Percentiles rank a stretch among this genome's conserved stretches.
phyloP scores from a whole-genome alignment of 768 basidiomycete species.

The Xerocomellus intermedius region DNA sequence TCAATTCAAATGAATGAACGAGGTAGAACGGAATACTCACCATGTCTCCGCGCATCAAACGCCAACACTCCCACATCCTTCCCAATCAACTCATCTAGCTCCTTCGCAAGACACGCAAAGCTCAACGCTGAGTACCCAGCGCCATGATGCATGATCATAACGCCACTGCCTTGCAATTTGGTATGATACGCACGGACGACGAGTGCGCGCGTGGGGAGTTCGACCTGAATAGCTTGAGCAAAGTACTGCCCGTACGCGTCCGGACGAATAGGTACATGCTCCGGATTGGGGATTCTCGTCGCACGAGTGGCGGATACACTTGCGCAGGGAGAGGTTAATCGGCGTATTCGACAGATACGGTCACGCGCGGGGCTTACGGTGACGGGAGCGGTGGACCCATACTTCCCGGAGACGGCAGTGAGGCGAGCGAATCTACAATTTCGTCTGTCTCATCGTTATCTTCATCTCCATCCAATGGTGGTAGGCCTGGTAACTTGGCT shows the following conservation, averaged over 20 bases:
- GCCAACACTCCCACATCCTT: constrained; percentile 81
- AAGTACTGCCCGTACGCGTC: constrained; percentile 57
- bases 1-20: neutral
- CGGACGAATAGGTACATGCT: constrained; percentile 78
- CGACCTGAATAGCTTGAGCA: constrained; percentile 73
- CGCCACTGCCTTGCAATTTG: constrained; percentile 55
- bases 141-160: constrained; percentile 93
- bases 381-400: constrained; percentile 58
- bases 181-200: constrained; percentile 85
- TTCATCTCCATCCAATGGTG: constrained; percentile 43
- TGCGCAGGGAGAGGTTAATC: constrained; percentile 18
- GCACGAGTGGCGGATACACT: constrained; percentile 30
- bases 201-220: constrained; percentile 57
- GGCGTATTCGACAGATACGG: constrained; percentile 4
- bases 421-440: constrained; percentile 54
- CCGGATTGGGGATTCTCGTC: constrained; percentile 49
- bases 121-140: constrained; percentile 89
- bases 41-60: constrained; percentile 85
- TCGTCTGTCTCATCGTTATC: constrained; percentile 45
- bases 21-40: constrained; percentile 41
- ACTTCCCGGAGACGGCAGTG: constrained; percentile 47
- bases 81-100: constrained; percentile 55
- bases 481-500: constrained; percentile 67
- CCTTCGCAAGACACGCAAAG: constrained; percentile 89
- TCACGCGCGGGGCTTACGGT: constrained; percentile 39